A percentile compares a stretch with the other conserved stretches of the same genome.
These are phyloP conservation scores for Petrea volubilis DNA, from an alignment of 257 asterid genomes.

Conservation along the genomic window DNA sequence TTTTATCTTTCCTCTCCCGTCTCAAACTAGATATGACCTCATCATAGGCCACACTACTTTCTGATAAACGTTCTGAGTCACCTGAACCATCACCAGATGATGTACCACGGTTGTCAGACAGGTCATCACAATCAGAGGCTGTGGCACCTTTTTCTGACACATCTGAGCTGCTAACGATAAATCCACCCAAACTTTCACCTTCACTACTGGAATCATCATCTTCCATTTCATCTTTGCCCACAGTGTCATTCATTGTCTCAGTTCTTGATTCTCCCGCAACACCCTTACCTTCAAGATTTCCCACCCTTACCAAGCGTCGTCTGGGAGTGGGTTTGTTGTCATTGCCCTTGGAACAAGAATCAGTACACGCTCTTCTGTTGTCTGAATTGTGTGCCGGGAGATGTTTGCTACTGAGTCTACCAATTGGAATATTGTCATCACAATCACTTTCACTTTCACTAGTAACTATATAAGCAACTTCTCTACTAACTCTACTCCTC, in stretches of 20 bases:
- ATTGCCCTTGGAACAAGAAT: constrained; percentile 26
- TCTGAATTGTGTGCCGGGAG: background rate
- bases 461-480: constrained; percentile 35
- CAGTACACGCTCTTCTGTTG: constrained; percentile 4
- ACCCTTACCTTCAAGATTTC: constrained; percentile 23
- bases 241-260: background rate
- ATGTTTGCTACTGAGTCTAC: constrained; percentile 29
- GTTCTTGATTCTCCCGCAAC: constrained; percentile 12
- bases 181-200: constrained; percentile 54
- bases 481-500: constrained; percentile 36
- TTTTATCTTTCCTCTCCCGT: constrained; percentile 47
- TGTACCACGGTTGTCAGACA: constrained; percentile 20
- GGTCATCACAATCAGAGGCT: constrained; percentile 23
- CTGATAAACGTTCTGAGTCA: constrained; percentile 38
- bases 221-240: constrained; percentile 36
- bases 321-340: constrained; percentile 24
- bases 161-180: constrained; percentile 49
- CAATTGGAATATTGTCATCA: constrained; percentile 46
- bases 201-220: constrained; percentile 44
- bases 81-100: constrained; percentile 18
- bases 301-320: constrained; percentile 37
- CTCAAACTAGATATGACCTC: constrained; percentile 50
- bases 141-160: constrained; percentile 33
- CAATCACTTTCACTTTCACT: constrained; percentile 54
- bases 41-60: constrained; percentile 31